A percentile compares a stretch with the other conserved stretches of the same genome.
These are phyloP conservation scores for Phoenix dactylifera DNA, from an alignment of 176 grass and related monocot species.

Conservation along the genomic window DNA sequence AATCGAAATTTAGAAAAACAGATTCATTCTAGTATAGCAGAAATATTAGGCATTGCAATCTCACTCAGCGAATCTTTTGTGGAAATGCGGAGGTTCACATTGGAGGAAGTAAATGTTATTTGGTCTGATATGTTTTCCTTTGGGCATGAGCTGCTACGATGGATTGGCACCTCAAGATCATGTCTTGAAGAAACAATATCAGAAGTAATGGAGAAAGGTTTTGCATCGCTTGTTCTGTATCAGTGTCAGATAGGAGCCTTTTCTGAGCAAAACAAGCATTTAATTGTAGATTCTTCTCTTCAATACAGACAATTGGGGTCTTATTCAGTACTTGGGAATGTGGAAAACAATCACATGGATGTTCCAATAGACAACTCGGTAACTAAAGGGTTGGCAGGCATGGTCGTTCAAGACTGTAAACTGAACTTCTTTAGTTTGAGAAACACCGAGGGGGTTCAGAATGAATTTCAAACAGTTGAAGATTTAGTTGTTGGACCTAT, in stretches of 20 bases:
- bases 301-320: conserved; percentile 15
- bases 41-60: conserved; percentile 31
- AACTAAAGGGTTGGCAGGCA: too few species aligned
- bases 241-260: conserved; percentile 1
- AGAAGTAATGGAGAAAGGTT: conserved; percentile 27
- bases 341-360: neutral
- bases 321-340: conserved; percentile 7
- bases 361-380: neutral
- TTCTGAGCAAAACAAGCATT: conserved; percentile 15
- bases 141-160: conserved; percentile 49
- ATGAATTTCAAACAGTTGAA: conserved; percentile 15
- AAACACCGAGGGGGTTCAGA: neutral
- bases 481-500: neutral
- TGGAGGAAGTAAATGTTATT: conserved; percentile 37
- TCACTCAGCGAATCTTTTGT: conserved; percentile 42
- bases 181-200: conserved; percentile 30
- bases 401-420: too few species aligned
- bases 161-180: conserved; percentile 45
- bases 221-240: neutral
- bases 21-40: conserved; percentile 35
- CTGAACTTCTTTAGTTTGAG: neutral
- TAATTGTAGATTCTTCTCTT: conserved; percentile 21
- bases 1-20: conserved; percentile 30
- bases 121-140: conserved; percentile 44
- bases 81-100: conserved; percentile 38